Evolutionary conservation across 75 land plant genomes (phyloP).

Genomic region (Isoetes taiwanensis): DNA sequence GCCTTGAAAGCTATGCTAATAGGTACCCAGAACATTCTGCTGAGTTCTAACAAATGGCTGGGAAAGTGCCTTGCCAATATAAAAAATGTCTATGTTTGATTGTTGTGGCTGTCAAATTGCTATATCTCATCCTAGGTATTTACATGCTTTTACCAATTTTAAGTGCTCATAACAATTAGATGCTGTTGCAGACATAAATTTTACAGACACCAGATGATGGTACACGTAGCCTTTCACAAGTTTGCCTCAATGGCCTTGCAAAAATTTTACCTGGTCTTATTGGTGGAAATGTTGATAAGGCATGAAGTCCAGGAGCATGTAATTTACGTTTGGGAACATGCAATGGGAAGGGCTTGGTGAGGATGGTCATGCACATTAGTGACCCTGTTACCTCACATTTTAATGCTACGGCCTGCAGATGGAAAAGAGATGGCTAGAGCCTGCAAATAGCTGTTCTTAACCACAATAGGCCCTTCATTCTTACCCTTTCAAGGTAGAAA

Average conservation of each 20-base stretch:
- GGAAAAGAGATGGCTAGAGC: too few relatives aligned
- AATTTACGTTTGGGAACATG: too few relatives aligned
- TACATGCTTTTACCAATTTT: not conserved
- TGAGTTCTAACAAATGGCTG: conserved; percentile 63
- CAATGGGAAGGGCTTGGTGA: too few relatives aligned
- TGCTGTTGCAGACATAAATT: conserved; percentile 41
- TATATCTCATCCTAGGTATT: too few relatives aligned
- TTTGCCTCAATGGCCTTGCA: conserved; percentile 53
- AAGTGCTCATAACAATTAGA: not conserved
- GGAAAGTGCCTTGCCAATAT: conserved; percentile 65
- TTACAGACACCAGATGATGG: conserved; percentile 59
- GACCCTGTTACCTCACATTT: too few relatives aligned
- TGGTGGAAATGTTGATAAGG: conserved; percentile 88
- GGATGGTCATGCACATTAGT: too few relatives aligned
- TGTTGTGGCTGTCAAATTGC: too few relatives aligned
- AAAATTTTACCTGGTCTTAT: conserved; percentile 62
- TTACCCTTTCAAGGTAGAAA: too few relatives aligned
- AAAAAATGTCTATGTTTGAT: not conserved
- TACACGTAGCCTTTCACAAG: conserved; percentile 55
- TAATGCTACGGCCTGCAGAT: too few relatives aligned
- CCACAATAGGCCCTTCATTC: too few relatives aligned
- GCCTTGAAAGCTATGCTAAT: conserved; percentile 60
- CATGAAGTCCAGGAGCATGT: too few relatives aligned
- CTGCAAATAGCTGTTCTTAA: too few relatives aligned
- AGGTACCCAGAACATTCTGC: conserved; percentile 57